These are phyloP conservation scores for Citropsis articulata DNA, from an alignment of 345 rosid genomes.

Conservation along the genomic window DNA sequence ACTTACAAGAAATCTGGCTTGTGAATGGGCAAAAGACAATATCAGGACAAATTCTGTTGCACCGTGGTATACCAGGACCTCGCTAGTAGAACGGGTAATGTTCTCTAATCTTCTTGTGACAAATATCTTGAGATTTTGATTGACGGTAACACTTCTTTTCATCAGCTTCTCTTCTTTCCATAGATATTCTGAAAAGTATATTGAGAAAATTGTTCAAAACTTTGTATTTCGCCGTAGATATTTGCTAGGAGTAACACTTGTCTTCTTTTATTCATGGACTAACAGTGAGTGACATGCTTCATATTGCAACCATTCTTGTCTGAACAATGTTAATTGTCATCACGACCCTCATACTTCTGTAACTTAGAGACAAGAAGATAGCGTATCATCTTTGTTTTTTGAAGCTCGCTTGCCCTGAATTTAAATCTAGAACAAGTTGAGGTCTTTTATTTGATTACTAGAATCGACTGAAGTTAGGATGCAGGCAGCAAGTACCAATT, in stretches of 20 bases:
- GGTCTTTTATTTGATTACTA: not conserved
- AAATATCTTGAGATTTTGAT: not conserved
- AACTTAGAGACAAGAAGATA: not conserved
- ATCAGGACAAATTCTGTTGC: slow-evolving; percentile 78
- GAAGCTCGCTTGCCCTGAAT: too few species aligned
- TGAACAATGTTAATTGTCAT: not conserved
- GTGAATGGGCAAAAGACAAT: slow-evolving; percentile 91
- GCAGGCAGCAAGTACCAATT: not conserved
- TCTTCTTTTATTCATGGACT: not conserved
- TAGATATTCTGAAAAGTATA: not conserved
- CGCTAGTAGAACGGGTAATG: slow-evolving; percentile 66
- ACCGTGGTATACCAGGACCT: slow-evolving; percentile 83
- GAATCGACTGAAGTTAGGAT: not conserved
- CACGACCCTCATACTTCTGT: not conserved
- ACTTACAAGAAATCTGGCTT: slow-evolving; percentile 77
- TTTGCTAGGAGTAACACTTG: not conserved
- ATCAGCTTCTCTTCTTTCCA: not conserved
- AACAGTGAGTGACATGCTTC: not conserved
- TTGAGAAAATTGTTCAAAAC: not conserved
- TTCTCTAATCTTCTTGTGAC: not conserved
- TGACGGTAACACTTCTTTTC: not conserved
- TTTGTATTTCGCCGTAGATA: not conserved
- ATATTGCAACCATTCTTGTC: not conserved
- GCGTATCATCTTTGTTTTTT: not conserved
- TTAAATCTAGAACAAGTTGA: not conserved